Evolutionary conservation across 345 rosid genomes (phyloP).

Genomic region (Corchorus olitorius): DNA sequence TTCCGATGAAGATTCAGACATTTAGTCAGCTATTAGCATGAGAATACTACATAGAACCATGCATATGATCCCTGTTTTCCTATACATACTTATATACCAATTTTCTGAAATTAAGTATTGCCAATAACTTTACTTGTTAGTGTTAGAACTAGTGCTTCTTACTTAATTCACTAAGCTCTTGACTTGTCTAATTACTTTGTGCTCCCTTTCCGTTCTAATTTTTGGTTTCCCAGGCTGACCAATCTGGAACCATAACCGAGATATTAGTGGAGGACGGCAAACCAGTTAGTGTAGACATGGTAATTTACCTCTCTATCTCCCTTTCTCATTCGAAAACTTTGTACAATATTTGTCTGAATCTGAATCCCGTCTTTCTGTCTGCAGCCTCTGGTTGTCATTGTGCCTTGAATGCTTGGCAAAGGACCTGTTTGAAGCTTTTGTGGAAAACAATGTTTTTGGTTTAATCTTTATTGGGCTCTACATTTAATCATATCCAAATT

Average conservation of each 20-base stretch:
- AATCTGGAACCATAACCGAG: constrained; percentile 83
- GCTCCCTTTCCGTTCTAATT: background rate
- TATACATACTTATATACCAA: background rate
- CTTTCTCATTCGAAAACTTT: background rate
- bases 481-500: constrained; percentile 5
- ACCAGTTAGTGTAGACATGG: constrained; percentile 84
- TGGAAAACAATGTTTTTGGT: constrained; percentile 18
- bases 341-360: background rate
- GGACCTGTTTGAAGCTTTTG: background rate
- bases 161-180: background rate
- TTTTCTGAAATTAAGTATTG: background rate
- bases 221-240: constrained; percentile 70
- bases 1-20: background rate
- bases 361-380: constrained; percentile 4
- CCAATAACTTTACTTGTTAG: background rate
- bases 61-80: background rate
- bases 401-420: constrained; percentile 42
- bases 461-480: background rate
- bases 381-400: constrained; percentile 85
- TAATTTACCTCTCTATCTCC: constrained; percentile 32
- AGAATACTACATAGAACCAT: background rate
- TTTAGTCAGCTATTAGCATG: background rate
- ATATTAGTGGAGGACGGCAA: constrained; percentile 81
- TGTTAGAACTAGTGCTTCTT: background rate
- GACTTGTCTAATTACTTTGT: background rate